Base-by-base conservation (phyloP, 2,329 filamentous ascomycete species). In the Colletotrichum liriopes region DNA sequence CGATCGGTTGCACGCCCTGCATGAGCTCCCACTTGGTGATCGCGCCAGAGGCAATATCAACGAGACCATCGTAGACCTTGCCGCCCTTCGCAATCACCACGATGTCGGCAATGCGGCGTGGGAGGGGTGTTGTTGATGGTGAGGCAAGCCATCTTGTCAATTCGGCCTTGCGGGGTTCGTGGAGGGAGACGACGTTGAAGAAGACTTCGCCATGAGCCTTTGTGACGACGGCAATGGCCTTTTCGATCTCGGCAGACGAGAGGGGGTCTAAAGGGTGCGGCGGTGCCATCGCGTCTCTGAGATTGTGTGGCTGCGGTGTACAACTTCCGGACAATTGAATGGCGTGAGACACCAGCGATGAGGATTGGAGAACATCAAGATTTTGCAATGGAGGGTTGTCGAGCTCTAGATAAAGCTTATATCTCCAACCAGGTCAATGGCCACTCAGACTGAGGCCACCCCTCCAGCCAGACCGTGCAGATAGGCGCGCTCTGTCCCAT, bases 121-220 rank as follows among this genome's bases (percentile, higher is more conserved):
- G 95, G 55, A 90, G 86, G 1, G 91, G 87, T 0, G 86, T 84
- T 12, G 85, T 87, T 26, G 89, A 83, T 0, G 93, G 90, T 70
- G 91, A 86, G 60, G 88, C 90, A 16, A 97, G 83, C 94, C 94
- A 98, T 72, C 88, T 89, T 79, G 91, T 86, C 93, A 97, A 95
- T 77, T 94, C 91, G 56, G 88, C 90, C 86, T 98, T 98, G 75
- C 92, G 92, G 60, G 95, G 95, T 85, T 98, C 95, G 77, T 91
- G 92, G 37, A 97, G 86, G 2, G 94, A 93, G 67, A 98, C 92
- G 2, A 95, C 93, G 85, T 98, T 96, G 89, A 95, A 98, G 81
- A 91, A 91, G 71, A 97, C 87, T 60, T 92, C 86, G 69, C 90
- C 86, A 80, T 97, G 87, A 71, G 92, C 87, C 76, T 92, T 90